phyloP scores from a whole-genome alignment of 148 eudicot genomes.

The Arbutus unedo region DNA sequence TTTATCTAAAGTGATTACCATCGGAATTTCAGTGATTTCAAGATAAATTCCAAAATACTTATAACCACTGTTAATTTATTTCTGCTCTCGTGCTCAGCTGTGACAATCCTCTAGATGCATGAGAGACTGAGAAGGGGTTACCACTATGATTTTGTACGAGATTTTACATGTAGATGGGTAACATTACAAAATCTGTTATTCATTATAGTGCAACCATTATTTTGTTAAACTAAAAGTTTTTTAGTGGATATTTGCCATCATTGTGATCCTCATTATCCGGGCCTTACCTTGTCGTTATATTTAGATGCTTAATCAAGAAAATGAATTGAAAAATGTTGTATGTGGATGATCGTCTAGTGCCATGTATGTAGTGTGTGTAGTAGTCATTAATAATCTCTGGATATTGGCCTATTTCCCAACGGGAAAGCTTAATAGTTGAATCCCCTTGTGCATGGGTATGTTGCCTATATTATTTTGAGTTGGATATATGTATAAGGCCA shows the following conservation, averaged over 20 bases:
- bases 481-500: background rate
- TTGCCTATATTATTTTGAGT: background rate
- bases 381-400: background rate
- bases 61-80: background rate
- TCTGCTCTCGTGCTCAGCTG: conserved; percentile 7
- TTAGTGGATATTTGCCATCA: background rate
- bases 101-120: background rate
- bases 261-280: background rate
- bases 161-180: background rate
- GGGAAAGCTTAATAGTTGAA: background rate
- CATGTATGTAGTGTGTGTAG: background rate
- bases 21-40: background rate
- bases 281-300: background rate
- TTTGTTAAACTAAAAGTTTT: background rate
- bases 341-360: conserved; percentile 12
- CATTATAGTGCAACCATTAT: background rate
- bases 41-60: background rate
- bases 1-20: background rate
- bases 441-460: background rate
- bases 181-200: background rate
- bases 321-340: background rate
- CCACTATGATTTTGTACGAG: background rate
- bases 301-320: background rate
- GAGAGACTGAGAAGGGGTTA: conserved; percentile 7
- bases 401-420: background rate